Base-by-base conservation (phyloP, 1,139 yeast genomes). In the Sugiyamaella novakii region DNA sequence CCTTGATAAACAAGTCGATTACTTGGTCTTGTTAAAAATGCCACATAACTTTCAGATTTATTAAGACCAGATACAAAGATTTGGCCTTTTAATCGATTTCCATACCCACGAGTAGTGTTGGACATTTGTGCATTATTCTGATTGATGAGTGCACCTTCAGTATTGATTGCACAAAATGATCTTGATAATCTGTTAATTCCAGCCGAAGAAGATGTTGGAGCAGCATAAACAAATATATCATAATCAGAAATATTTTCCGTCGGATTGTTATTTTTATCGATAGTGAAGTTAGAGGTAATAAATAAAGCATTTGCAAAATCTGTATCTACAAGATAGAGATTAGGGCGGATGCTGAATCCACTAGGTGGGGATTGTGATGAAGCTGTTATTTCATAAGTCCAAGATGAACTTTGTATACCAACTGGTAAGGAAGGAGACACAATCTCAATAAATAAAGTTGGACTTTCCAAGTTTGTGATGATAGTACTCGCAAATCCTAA, bases 141-240 rank as follows among this genome's bases (percentile, higher is more conserved):
- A 14, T 74, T 65, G 5, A 70, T 63, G 36, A 69, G 54, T 7
- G 69, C 66, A 8, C 64, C 68, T 2, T 71, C 73, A 39, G 63
- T 61, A 35, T 77, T 68, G 3, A 88, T 70, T 0, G 96, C 96
- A 66, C 95, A 85, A 78, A 87, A 81, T 50, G 94, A 84, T 54
- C 72, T 71, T 38, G 79, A 75, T 45, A 86, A 55, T 27, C 54
- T 48, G 6, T 30, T 31, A 11, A 44, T 41, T 10, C 17, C 47
- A 18, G 30, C 40, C 24, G 46, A 5, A 5, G 38, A 44, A 30
- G 47, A 17, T 8, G 22, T 30, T 15, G 39, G 44, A 10, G 43
- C 12, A 7, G 39, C 18, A 73, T 54, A 75, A 60, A 56, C 72
- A 40, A 53, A 66, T 2, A 59, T 41, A 25, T 54, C 47, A 49